Conservation (phyloP, 345 rosid genomes). For the Murraya koenigii region DNA sequence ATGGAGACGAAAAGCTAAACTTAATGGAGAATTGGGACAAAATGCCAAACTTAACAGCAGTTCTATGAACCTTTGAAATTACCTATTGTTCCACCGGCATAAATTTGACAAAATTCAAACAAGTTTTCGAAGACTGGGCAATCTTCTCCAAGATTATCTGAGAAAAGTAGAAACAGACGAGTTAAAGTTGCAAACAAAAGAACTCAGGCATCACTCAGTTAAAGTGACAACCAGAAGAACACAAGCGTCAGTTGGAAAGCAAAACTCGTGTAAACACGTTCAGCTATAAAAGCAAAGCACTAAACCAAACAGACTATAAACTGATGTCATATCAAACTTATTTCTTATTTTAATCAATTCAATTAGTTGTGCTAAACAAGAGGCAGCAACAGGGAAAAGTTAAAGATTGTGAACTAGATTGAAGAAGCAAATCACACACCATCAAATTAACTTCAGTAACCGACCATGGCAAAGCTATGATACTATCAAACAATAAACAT, state of each 20-base stretch:
- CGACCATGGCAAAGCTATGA: not conserved
- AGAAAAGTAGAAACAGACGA: slow-evolving; percentile 1
- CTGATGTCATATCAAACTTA: not conserved
- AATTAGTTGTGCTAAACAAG: not conserved
- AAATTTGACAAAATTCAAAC: slow-evolving; percentile 97
- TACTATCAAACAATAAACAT: not conserved
- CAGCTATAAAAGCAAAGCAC: not conserved
- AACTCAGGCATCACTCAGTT: not conserved
- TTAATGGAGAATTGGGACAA: not conserved
- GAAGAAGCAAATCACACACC: not conserved
- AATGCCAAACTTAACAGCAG: slow-evolving; percentile 11
- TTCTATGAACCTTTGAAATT: slow-evolving; percentile 3
- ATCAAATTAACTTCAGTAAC: not conserved
- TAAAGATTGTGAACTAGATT: not conserved
- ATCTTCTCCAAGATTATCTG: slow-evolving; percentile 96
- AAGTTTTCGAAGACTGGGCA: slow-evolving; percentile 96
- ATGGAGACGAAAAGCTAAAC: slow-evolving; percentile 1
- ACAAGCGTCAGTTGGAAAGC: not conserved
- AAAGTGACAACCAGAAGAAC: not conserved
- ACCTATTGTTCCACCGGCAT: slow-evolving; percentile 99
- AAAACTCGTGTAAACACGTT: not conserved
- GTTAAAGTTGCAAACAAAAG: slow-evolving; percentile 9
- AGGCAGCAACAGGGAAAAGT: not conserved
- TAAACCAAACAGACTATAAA: not conserved
- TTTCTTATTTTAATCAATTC: not conserved